phyloP scores from a whole-genome alignment of 1,139 yeast genomes.

The Petasospora rhodanensis region DNA sequence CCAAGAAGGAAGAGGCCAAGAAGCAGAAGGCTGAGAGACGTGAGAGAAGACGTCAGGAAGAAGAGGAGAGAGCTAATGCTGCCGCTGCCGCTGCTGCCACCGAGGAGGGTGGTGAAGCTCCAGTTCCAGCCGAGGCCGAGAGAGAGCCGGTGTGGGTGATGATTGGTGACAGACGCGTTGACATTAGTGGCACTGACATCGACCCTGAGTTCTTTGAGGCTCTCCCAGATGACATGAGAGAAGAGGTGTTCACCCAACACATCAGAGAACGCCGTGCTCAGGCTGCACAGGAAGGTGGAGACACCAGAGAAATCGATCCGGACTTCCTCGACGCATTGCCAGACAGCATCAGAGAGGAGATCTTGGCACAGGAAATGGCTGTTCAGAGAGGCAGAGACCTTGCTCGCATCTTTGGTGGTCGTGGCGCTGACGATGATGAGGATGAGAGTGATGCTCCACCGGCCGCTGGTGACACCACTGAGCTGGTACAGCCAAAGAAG shows the following conservation, averaged over 20 bases:
- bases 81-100: no score
- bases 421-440: no score
- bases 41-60: conserved; percentile 23
- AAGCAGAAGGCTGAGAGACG: conserved; percentile 32
- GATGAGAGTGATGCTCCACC: conserved; percentile 12
- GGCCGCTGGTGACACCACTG: conserved; percentile 14
- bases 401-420: no score
- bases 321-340: conserved; percentile 83
- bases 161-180: conserved; percentile 77
- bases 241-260: conserved; percentile 87
- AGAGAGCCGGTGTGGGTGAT: conserved; percentile 61
- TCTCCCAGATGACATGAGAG: conserved; percentile 88
- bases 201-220: conserved; percentile 91
- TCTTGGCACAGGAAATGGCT: conserved; percentile 62
- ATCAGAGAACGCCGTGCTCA: conserved; percentile 59
- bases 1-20: conserved; percentile 25
- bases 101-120: no score
- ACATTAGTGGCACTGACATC: conserved; percentile 84
- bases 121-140: conserved; percentile 1
- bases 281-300: conserved; percentile 39
- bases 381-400: conserved; percentile 24
- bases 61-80: conserved; percentile 14
- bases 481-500: conserved; percentile 24
- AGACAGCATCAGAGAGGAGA: conserved; percentile 65
- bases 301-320: conserved; percentile 65